Evolutionary conservation across 148 eudicot species (phyloP).

Genomic region (Persicaria tinctoria): DNA sequence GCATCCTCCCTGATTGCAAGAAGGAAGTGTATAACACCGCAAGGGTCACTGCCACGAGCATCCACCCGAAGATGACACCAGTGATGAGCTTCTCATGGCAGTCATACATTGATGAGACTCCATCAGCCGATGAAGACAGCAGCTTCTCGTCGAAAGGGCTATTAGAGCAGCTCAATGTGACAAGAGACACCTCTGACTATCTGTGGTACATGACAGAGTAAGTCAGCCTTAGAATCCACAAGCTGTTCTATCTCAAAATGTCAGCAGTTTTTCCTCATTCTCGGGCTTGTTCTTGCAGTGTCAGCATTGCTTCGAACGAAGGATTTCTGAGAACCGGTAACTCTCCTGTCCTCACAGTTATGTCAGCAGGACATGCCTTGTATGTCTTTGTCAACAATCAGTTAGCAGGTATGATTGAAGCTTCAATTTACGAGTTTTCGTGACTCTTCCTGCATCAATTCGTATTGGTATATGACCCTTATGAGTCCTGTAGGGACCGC

Average conservation of each 20-base stretch:
- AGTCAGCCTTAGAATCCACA: constrained; percentile 19
- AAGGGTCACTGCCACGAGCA: constrained; percentile 38
- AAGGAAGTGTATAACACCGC: constrained; percentile 84
- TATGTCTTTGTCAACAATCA: constrained; percentile 66
- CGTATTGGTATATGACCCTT: background rate
- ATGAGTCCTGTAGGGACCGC: constrained; percentile 33
- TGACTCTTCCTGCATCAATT: background rate
- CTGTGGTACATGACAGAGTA: constrained; percentile 91
- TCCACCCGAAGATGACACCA: constrained; percentile 51
- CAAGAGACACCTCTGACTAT: constrained; percentile 79
- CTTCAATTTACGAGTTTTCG: background rate
- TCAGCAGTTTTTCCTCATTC: background rate
- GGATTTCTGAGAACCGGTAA: constrained; percentile 39
- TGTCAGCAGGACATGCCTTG: constrained; percentile 80
- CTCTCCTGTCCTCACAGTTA: constrained; percentile 53
- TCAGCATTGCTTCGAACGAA: constrained; percentile 40
- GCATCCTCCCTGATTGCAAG: constrained; percentile 91
- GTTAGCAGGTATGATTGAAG: constrained; percentile 37
- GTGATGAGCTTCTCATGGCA: constrained; percentile 60
- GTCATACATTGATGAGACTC: constrained; percentile 62
- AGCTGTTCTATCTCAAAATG: background rate
- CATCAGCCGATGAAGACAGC: constrained; percentile 44
- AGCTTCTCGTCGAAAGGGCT: constrained; percentile 36
- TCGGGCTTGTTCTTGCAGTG: constrained; percentile 29
- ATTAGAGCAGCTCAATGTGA: constrained; percentile 59